Evolutionary conservation across 108 stramenopile genomes (phyloP).

Genomic region (Seminavis robusta): DNA sequence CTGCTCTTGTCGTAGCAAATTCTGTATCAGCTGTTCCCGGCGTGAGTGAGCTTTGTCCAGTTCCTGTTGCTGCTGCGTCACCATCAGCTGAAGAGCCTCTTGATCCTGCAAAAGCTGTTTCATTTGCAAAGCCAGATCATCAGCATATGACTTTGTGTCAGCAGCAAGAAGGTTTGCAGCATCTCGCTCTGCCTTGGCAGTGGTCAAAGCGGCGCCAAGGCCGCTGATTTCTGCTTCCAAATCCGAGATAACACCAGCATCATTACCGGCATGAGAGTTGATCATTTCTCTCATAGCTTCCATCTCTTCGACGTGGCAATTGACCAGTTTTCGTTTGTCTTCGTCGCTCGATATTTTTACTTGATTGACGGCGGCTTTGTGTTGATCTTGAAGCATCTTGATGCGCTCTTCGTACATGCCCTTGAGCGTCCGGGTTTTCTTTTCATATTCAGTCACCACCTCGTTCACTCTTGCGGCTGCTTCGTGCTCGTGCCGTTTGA

Average conservation of each 20-base stretch:
- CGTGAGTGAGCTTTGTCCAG: slow-evolving; percentile 27
- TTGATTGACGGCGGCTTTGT: background rate
- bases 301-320: slow-evolving; percentile 19
- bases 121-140: slow-evolving; percentile 13
- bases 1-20: slow-evolving; percentile 40
- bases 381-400: background rate
- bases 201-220: slow-evolving; percentile 13
- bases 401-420: slow-evolving; percentile 23
- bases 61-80: slow-evolving; percentile 35
- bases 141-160: slow-evolving; percentile 10
- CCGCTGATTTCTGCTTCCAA: slow-evolving; percentile 77
- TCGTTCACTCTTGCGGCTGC: slow-evolving; percentile 6
- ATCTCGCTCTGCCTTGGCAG: slow-evolving; percentile 7
- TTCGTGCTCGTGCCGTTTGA: slow-evolving; percentile 7
- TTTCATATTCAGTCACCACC: background rate
- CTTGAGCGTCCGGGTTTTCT: slow-evolving; percentile 1
- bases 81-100: slow-evolving; percentile 18
- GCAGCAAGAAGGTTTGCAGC: slow-evolving; percentile 2
- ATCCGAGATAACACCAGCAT: slow-evolving; percentile 63
- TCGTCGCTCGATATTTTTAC: background rate
- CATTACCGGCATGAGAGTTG: slow-evolving; percentile 9
- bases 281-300: slow-evolving; percentile 21
- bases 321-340: background rate
- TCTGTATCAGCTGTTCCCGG: slow-evolving; percentile 35
- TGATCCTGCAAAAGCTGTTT: slow-evolving; percentile 30